Evolutionary conservation across 352 stramenopile species (phyloP).

Genomic region (Phytophthora fragariaefolia): DNA sequence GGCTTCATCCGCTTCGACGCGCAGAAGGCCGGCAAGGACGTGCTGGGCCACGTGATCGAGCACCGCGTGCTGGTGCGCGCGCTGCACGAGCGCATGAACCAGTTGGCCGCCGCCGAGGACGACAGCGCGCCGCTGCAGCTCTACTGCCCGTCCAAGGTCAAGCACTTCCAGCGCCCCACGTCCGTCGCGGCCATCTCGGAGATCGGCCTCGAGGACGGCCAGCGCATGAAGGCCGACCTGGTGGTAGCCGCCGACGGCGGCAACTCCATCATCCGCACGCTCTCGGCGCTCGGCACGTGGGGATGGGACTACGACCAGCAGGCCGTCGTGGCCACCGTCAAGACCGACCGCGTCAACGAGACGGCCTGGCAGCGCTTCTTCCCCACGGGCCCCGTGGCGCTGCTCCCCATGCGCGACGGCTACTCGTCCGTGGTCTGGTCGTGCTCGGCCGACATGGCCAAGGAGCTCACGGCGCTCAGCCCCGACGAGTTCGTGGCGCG

Average conservation of each 20-base stretch:
- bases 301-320: constrained; percentile 94
- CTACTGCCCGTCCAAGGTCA: constrained; percentile 82
- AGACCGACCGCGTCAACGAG: constrained; percentile 77
- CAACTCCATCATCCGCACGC: constrained; percentile 88
- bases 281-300: constrained; percentile 89
- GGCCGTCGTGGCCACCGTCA: constrained; percentile 92
- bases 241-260: constrained; percentile 90
- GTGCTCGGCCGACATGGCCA: constrained; percentile 79
- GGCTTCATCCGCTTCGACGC: constrained; percentile 91
- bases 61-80: constrained; percentile 88
- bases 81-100: constrained; percentile 87
- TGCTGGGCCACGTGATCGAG: constrained; percentile 88
- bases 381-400: constrained; percentile 84
- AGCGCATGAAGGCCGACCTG: constrained; percentile 74
- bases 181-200: constrained; percentile 56
- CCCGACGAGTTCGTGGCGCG: constrained; percentile 79
- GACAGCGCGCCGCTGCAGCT: constrained; percentile 72
- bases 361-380: constrained; percentile 94
- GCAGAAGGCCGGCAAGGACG: constrained; percentile 57
- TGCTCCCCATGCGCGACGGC: constrained; percentile 91
- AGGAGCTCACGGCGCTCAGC: constrained; percentile 76
- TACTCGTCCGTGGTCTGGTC: constrained; percentile 94
- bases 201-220: constrained; percentile 73
- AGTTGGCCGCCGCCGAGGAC: constrained; percentile 49
- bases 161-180: constrained; percentile 76